Base-by-base conservation (phyloP, 139 green algal genomes). In the Prasinococcaceae sp. region DNA sequence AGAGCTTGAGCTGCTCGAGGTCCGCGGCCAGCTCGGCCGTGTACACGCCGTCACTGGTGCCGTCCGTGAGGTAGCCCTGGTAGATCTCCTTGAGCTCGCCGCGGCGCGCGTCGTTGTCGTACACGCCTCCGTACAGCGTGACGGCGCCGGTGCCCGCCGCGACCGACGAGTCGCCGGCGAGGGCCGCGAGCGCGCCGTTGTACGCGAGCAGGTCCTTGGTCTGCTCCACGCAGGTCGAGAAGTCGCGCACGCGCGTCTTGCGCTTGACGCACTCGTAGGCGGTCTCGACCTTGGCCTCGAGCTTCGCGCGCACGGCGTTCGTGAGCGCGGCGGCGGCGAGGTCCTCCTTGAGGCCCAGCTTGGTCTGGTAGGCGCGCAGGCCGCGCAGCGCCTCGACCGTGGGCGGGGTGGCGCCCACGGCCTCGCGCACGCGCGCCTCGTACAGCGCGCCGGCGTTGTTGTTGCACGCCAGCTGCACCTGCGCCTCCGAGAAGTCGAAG, bases 401-500 rank as follows among this genome's bases (percentile, higher is more conserved):
- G n/a, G n/a, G n/a, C n/a, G n/a, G n/a, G n/a, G n/a, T n/a, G n/a
- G 69, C 63, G 27, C 72, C 76, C 19, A 75, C 77, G 47, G 72
- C 36, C 6, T 62, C 56, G 9, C 69, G 49, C 28, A 89, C 41
- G 41, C 64, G 50, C 10, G 53, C 46, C 24, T 69, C 46, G 64
- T 92, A 88, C 30, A 94, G 74, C 28, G 66, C 59, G 37, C 71
- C 74, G 16, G 83, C 84, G 40, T 86, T 87, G 47, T 94, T 81
- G 6, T 42, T 50, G 9, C 32, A 26, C 40, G 52, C 52, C 14
- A 60, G 24, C 2, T n/a, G n/a, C 10, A 61, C 50, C 58, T 87
- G 80, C 0, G 79, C 74, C 29, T 93, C 80, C 36, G 70, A 92
- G 24, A 97, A 65, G 30, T 78, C 78, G 68, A 97, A 96, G n/a